Evolutionary conservation across 352 stramenopile species (phyloP).

Genomic region (Phytophthora crassamura): DNA sequence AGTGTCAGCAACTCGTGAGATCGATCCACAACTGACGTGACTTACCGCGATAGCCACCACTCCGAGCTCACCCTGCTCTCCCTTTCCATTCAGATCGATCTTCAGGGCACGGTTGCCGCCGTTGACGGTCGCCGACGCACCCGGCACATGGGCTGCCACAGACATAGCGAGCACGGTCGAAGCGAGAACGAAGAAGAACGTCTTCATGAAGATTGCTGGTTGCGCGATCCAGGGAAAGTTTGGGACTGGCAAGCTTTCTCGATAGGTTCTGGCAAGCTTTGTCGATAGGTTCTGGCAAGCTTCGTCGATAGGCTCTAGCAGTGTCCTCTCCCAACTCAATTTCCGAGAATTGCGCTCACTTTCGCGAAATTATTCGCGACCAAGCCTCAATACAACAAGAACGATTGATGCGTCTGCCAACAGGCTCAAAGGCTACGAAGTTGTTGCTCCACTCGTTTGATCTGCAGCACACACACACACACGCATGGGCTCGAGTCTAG

Average conservation of each 20-base stretch:
- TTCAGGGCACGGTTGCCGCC: constrained; percentile 16
- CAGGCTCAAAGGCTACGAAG: constrained; percentile 17
- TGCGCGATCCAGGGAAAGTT: constrained; percentile 10
- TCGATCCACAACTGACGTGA: not conserved
- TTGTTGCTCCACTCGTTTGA: constrained; percentile 33
- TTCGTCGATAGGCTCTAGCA: too few species aligned
- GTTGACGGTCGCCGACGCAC: constrained; percentile 1
- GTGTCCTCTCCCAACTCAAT: too few species aligned
- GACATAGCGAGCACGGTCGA: constrained; percentile 20
- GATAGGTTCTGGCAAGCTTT: too few species aligned
- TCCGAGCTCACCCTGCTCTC: not conserved
- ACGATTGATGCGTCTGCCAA: too few species aligned
- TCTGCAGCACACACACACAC: constrained; percentile 19
- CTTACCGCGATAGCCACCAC: constrained; percentile 22
- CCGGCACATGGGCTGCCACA: constrained; percentile 14
- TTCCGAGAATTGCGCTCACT: too few species aligned
- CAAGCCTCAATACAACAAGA: too few species aligned
- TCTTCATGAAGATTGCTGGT: constrained; percentile 27
- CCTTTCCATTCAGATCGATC: constrained; percentile 1
- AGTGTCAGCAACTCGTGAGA: not conserved
- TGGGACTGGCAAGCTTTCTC: constrained; percentile 7
- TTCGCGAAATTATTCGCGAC: too few species aligned
- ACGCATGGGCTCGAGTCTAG: too few species aligned
- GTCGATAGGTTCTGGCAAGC: too few species aligned
- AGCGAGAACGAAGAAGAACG: constrained; percentile 12